phyloP scores from a whole-genome alignment of 2,329 filamentous ascomycete genomes.

The Alternaria panax region DNA sequence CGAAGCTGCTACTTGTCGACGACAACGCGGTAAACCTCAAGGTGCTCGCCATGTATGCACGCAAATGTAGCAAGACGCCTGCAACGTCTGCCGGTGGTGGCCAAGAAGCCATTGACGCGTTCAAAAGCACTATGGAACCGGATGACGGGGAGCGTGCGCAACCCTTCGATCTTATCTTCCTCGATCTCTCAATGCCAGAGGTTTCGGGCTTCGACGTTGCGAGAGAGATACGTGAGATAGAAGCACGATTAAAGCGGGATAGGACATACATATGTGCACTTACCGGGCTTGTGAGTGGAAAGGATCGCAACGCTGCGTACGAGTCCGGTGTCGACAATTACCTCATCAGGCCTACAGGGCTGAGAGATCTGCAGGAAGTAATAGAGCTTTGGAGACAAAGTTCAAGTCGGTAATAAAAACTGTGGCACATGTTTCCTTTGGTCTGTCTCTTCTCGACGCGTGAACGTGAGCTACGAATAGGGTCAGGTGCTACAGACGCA shows the following conservation, averaged over 20 bases:
- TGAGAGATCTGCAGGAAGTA: conserved; percentile 6
- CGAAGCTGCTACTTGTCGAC: conserved; percentile 13
- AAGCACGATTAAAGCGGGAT: not conserved
- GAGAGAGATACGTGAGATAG: conserved; percentile 13
- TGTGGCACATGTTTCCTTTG: not conserved
- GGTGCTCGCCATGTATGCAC: conserved; percentile 12
- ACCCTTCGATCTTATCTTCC: conserved; percentile 13
- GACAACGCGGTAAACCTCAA: conserved; percentile 15
- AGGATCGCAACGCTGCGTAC: conserved; percentile 14
- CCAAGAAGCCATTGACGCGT: conserved; percentile 12
- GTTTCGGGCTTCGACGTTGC: conserved; percentile 14
- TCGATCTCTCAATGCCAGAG: conserved; percentile 13
- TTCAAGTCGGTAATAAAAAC: not conserved
- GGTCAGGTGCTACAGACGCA: not conserved
- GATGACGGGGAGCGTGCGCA: not conserved
- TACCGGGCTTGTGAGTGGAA: conserved; percentile 11
- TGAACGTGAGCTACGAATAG: not conserved
- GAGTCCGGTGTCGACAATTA: conserved; percentile 14
- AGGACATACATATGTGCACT: conserved; percentile 15
- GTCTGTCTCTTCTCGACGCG: not conserved
- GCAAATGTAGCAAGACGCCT: conserved; percentile 7
- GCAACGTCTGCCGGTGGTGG: conserved; percentile 10
- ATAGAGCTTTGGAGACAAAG: conserved; percentile 8
- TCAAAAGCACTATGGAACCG: not conserved
- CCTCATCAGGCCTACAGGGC: conserved; percentile 6